Percentiles rank a stretch among this genome's conserved stretches.
These are phyloP conservation scores for Sporothrix brunneoviolacea DNA, from an alignment of 2,329 filamentous ascomycete species.

Conservation along the genomic window DNA sequence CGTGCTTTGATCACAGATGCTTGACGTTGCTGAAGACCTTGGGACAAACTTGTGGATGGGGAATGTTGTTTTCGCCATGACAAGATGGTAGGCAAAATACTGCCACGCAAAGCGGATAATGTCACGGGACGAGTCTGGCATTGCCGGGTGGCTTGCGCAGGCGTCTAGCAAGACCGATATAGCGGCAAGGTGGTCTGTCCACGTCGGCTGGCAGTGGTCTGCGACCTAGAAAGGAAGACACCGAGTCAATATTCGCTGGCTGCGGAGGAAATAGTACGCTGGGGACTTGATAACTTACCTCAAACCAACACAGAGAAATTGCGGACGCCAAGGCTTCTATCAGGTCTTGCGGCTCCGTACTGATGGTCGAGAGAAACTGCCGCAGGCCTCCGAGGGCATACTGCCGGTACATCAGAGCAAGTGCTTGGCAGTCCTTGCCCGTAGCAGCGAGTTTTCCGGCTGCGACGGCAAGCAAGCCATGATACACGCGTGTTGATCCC, in stretches of 20 bases:
- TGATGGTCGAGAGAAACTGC: constrained; percentile 1
- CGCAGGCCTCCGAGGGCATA: neutral
- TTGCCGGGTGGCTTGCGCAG: neutral
- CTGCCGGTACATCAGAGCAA: constrained; percentile 3
- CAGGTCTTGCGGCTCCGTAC: neutral
- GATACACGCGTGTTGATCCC: neutral
- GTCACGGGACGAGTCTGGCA: neutral
- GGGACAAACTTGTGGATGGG: neutral
- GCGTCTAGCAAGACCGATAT: constrained; percentile 3
- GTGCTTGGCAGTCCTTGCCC: neutral
- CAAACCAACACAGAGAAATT: constrained; percentile 5
- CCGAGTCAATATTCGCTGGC: too few species aligned
- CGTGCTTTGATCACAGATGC: neutral
- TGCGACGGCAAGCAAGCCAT: constrained; percentile 6
- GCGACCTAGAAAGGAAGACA: neutral
- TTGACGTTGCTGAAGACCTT: neutral
- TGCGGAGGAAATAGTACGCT: too few species aligned
- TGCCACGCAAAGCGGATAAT: constrained; percentile 3
- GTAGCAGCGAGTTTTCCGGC: constrained; percentile 3
- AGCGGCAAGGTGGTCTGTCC: constrained; percentile 6
- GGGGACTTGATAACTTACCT: neutral
- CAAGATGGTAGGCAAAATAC: constrained; percentile 9
- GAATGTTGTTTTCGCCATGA: constrained; percentile 10
- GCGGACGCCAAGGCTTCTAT: neutral
- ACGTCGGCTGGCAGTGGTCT: constrained; percentile 7